Percentiles rank a stretch among this genome's conserved stretches.
phyloP scores from a whole-genome alignment of 331 rosid species.

The Acacia pycnantha region DNA sequence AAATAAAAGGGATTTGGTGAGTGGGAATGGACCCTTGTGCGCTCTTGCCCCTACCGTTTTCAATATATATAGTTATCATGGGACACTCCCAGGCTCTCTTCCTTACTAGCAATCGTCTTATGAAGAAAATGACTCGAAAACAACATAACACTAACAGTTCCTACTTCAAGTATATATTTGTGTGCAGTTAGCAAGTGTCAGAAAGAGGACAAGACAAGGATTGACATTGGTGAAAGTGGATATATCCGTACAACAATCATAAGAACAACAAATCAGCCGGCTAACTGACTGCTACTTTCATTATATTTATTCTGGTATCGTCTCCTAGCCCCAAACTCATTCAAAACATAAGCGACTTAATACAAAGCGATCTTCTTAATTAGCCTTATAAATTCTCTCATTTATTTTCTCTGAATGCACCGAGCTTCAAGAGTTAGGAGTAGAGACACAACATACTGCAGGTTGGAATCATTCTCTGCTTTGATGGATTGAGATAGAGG shows the following conservation, averaged over 20 bases:
- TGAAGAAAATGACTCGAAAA: slow-evolving; percentile 61
- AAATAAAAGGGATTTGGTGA: slow-evolving; percentile 19
- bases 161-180: slow-evolving; percentile 33
- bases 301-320: no score
- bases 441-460: not conserved
- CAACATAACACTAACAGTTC: slow-evolving; percentile 39
- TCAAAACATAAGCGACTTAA: not conserved
- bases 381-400: not conserved
- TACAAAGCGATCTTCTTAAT: not conserved
- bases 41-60: slow-evolving; percentile 45
- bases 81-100: slow-evolving; percentile 26
- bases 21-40: slow-evolving; percentile 44
- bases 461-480: not conserved
- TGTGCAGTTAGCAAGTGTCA: slow-evolving; percentile 24
- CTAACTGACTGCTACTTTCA: not conserved
- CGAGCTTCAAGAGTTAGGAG: not conserved
- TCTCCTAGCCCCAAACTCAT: not conserved
- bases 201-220: slow-evolving; percentile 26
- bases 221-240: slow-evolving; percentile 19
- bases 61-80: slow-evolving; percentile 51
- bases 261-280: not conserved
- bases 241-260: slow-evolving; percentile 17
- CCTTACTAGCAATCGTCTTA: slow-evolving; percentile 37
- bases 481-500: not conserved
- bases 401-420: not conserved